Evolutionary conservation across 208 protist genomes (phyloP), one percentile per base, ranked within the genome.

Genomic region (Wallacemonas rigidus): DNA sequence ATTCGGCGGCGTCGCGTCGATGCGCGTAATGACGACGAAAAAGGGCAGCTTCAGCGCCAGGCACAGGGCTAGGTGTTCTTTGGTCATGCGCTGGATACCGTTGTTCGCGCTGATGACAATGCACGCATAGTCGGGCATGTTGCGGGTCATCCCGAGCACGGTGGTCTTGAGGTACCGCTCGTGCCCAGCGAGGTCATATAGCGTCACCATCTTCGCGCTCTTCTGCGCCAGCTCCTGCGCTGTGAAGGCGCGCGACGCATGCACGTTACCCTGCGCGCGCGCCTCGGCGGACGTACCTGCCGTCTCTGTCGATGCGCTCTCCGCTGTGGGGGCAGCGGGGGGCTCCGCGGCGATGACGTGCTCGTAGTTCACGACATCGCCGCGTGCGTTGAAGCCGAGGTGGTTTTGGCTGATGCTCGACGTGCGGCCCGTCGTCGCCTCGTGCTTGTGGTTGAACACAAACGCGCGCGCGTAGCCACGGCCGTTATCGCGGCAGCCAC

Each of bases 101-200:
- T 96, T 95, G 77, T 98, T 98, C 4, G 90, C 92, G 68, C 91
- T 95, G 54, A 98, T 82, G 8, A 97, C 91, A 63, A 98, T 81
- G 74, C 97, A 98, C n/a, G 87, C 88, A 83, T 98, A 99, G 81
- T 99, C 97, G 0, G 97, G 97, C 60, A 89, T 79, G 71, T 90
- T 94, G 45, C 97, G 94, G n/a, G 98, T 99, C 90, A 99, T 97
- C 12, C 98, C 98, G 44, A 93, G 90, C 39, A 99, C 90, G 1
- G 98, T 99, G 2, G 98, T 99, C 78, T 99, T 99, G 26, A 99
- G 87, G 77, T 99, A 99, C 48, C 89, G 88, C 75, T 99, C 97
- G 72, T 99, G 98, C 2, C 98, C 98, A 1, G 98, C 98, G 2
- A 99, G 82, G 81, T 99, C 98, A 61, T 99, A 97, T 43, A 99